Evolutionary conservation across 257 asterid genomes (phyloP).

Genomic region (Lycium ferocissimum): DNA sequence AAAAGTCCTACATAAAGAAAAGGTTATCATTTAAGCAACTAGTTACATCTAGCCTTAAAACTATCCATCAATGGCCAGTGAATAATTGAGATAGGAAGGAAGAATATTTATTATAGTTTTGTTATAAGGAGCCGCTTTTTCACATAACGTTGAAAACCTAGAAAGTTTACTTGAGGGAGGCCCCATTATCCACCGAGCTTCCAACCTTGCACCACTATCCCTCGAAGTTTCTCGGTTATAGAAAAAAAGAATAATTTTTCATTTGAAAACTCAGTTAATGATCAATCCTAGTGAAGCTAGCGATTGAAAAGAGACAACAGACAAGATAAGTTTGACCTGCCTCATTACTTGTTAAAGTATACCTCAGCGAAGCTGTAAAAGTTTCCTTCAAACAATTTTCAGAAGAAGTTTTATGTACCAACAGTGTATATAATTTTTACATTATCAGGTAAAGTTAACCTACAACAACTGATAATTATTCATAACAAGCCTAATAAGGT

Average conservation of each 20-base stretch:
- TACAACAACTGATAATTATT: background rate
- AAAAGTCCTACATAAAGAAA: background rate
- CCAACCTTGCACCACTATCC: background rate
- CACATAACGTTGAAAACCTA: background rate
- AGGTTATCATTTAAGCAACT: background rate
- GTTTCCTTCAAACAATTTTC: no score
- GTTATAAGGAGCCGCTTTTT: background rate
- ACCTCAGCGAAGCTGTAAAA: background rate
- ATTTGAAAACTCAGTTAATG: background rate
- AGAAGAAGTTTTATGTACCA: no score
- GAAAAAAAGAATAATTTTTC: background rate
- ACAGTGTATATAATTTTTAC: background rate
- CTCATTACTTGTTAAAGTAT: background rate
- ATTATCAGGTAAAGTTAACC: background rate
- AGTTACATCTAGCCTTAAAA: background rate
- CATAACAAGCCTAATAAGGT: background rate
- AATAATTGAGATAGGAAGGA: background rate
- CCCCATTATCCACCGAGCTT: background rate
- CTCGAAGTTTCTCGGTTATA: background rate
- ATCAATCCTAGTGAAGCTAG: background rate
- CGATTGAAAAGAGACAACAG: background rate
- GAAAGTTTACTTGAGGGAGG: background rate
- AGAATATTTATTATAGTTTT: background rate
- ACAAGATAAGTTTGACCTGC: background rate
- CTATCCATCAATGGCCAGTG: background rate